Conservation (phyloP, 768 basidiomycete species). For the Galerina sulciceps region DNA sequence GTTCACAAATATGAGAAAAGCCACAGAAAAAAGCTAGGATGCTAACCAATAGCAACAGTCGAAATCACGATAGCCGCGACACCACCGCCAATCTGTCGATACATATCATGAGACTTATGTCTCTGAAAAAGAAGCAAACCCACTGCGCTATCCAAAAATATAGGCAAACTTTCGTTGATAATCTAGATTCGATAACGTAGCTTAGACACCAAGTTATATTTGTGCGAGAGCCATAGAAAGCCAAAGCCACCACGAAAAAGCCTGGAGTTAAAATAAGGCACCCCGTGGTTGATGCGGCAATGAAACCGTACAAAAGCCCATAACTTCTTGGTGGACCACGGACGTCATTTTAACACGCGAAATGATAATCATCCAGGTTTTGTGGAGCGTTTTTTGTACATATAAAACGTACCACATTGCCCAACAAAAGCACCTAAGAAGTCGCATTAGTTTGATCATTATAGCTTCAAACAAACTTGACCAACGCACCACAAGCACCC, state of each 20-base stretch:
- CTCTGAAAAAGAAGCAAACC: conserved; percentile 21
- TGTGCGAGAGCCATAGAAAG: too few species aligned
- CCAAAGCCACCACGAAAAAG: too few species aligned
- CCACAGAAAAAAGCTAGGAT: neutral
- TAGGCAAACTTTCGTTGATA: conserved; percentile 82
- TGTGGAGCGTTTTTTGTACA: neutral
- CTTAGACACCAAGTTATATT: too few species aligned
- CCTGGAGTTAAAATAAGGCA: too few species aligned
- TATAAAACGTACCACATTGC: conserved; percentile 75
- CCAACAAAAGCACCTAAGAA: conserved; percentile 76
- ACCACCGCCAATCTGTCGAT: conserved; percentile 57
- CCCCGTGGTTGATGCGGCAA: too few species aligned
- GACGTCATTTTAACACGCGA: too few species aligned
- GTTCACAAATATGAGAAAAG: conserved; percentile 4
- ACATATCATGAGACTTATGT: neutral
- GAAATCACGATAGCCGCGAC: conserved; percentile 79
- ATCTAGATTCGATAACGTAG: conserved; percentile 44
- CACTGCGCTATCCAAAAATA: conserved; percentile 80
- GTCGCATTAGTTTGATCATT: neutral
- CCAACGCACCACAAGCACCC: conserved; percentile 85
- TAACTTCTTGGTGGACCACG: too few species aligned
- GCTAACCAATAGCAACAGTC: conserved; percentile 70
- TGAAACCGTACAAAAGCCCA: too few species aligned
- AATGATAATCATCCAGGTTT: neutral
- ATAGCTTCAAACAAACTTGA: neutral